Conservation (phyloP, 768 basidiomycete genomes). For the Leucosporidium scottii region DNA sequence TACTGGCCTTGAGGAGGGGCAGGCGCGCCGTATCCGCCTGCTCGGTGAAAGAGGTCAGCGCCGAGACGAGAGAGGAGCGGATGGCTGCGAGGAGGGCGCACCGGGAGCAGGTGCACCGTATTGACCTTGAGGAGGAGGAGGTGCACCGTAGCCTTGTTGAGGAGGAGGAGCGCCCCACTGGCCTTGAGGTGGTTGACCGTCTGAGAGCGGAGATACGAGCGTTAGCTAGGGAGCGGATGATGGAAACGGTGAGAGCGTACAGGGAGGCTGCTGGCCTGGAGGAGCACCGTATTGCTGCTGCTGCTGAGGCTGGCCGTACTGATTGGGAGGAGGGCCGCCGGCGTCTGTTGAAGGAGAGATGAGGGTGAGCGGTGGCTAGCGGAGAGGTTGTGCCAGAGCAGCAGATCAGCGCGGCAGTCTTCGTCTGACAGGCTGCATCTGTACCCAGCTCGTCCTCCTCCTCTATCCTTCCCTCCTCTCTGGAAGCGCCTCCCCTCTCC, state of each 20-base stretch:
- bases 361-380: no score
- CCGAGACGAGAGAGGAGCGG: no score
- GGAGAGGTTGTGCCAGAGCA: no score
- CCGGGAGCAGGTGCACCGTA: not conserved
- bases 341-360: no score
- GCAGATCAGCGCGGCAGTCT: no score
- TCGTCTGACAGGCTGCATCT: no score
- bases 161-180: not conserved
- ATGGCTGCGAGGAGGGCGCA: no score
- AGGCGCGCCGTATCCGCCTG: not conserved
- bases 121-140: not conserved
- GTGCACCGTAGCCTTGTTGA: not conserved
- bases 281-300: constrained; percentile 2
- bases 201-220: not conserved
- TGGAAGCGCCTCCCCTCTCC: no score
- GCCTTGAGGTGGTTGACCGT: not conserved
- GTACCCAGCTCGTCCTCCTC: no score
- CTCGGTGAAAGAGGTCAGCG: not conserved
- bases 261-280: not conserved
- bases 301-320: not conserved
- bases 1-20: not conserved
- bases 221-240: not conserved
- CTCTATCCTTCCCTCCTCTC: no score
- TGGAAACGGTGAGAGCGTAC: not conserved
- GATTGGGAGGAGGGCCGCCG: no score